Percentiles rank a stretch among this genome's conserved stretches.
Evolutionary conservation across 2,329 filamentous ascomycete species (phyloP).

Genomic region (Cordyceps tenuipes): DNA sequence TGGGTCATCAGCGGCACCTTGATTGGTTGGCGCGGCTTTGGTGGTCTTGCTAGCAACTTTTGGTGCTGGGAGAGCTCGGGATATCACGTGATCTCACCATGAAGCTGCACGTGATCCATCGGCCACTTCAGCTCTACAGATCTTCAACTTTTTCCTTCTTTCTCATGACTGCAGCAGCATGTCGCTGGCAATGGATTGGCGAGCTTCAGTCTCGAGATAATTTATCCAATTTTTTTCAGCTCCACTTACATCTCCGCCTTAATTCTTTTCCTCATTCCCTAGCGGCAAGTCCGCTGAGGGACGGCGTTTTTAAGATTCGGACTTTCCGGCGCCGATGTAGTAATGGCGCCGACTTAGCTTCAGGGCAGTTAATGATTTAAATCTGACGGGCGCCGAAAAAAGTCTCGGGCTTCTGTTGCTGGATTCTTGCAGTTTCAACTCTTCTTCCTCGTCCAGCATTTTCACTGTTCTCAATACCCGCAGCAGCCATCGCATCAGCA

Average conservation of each 20-base stretch:
- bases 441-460: background rate
- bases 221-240: background rate
- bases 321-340: background rate
- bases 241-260: background rate
- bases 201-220: background rate
- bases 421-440: background rate
- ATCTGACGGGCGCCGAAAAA: background rate
- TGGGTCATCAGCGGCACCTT: conserved; percentile 20
- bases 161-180: background rate
- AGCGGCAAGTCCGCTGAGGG: background rate
- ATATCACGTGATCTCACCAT: conserved; percentile 22
- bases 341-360: background rate
- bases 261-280: background rate
- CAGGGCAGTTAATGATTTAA: background rate
- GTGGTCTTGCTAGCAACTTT: background rate
- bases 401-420: background rate
- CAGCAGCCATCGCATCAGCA: no score
- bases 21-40: conserved; percentile 24
- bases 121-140: background rate
- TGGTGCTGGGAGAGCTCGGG: conserved; percentile 21
- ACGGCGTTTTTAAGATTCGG: background rate
- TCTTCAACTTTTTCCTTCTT: background rate
- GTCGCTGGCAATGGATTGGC: background rate
- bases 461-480: background rate
- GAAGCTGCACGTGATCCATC: background rate